Base-by-base conservation (phyloP, 345 rosid genomes). In the Melastoma malabathricum region DNA sequence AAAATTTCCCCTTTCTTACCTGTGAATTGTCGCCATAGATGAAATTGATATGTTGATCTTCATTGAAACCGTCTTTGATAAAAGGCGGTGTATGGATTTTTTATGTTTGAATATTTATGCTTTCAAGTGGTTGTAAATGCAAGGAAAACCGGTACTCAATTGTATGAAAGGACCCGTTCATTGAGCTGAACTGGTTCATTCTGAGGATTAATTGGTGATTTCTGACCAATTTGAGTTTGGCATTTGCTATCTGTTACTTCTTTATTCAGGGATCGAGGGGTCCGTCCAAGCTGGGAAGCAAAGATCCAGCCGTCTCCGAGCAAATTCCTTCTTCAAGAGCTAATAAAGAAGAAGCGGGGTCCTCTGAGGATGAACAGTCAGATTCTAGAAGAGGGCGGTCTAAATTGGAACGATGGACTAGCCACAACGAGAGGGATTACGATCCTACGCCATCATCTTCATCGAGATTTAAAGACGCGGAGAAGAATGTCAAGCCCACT, bases 351-450 rank as follows among this genome's bases (percentile, higher is more conserved):
- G 84, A 77, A 65, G 84, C 73, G 51, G 76, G 68, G 66, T 77
- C 81, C 52, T 72, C 90, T 3, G 95, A 86, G 54, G 95, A 84
- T 39, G 97, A 92, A 61, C 88, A 65, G 47, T 81, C 68, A 59
- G 84, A 81, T 57, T 79, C 86, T 16, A 82, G 72, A 72, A 76
- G 80, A 64, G 95, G 98, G 46, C 88, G 88, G 46, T 80, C 94
- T 20, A 84, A 88, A 67, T 54, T 88, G 68, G 98, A 92, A 66
- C 90, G 88, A 15, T 92, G 98, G 98, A 73, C 83, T 2, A 92
- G 95, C 83, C 95, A 92, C 53, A 79, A 70, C 67, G 94, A 88
- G 79, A 79, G 80, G 71, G 95, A 84, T 65, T 79, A 57, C 69
- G 66, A 68, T 65, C 68, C 58, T 56, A 84, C 79, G 78, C 47